A percentile compares a stretch with the other conserved stretches of the same genome.
Evolutionary conservation across 2,329 filamentous ascomycete genomes (phyloP).

Genomic region (Ophiostoma perfectum): DNA sequence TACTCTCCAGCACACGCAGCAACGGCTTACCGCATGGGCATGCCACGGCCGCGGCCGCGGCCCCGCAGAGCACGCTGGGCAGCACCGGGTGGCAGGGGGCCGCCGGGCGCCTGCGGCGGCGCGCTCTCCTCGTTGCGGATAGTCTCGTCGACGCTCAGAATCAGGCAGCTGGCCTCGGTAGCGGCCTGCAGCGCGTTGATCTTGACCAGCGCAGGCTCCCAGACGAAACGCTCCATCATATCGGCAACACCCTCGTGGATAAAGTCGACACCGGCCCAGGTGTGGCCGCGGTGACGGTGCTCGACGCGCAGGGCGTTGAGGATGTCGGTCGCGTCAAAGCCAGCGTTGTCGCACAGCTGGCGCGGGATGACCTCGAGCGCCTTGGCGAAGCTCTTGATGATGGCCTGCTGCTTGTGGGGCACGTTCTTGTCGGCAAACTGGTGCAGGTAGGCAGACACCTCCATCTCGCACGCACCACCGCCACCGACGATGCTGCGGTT

Average conservation of each 20-base stretch:
- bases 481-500: conserved; percentile 93
- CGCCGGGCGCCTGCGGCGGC: conserved; percentile 71
- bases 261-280: conserved; percentile 96
- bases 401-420: conserved; percentile 88
- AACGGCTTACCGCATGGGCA: conserved; percentile 69
- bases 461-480: conserved; percentile 94
- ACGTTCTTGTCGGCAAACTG: conserved; percentile 88
- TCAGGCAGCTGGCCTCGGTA: conserved; percentile 90
- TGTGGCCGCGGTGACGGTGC: conserved; percentile 87
- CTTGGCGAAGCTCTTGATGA: conserved; percentile 97
- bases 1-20: not conserved
- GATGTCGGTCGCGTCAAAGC: conserved; percentile 97
- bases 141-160: conserved; percentile 94
- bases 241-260: conserved; percentile 83
- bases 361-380: conserved; percentile 94
- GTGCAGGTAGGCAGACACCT: conserved; percentile 89
- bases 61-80: conserved; percentile 71
- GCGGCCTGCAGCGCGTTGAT: conserved; percentile 95
- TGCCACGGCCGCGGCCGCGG: conserved; percentile 74
- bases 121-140: conserved; percentile 96
- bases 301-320: conserved; percentile 93
- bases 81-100: conserved; percentile 70
- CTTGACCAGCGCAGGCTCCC: conserved; percentile 96
- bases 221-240: conserved; percentile 94
- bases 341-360: conserved; percentile 96